Percentiles rank a stretch among this genome's conserved stretches.
phyloP scores from a whole-genome alignment of 805 yeast species.

The Kodamaea kakaduensis region DNA sequence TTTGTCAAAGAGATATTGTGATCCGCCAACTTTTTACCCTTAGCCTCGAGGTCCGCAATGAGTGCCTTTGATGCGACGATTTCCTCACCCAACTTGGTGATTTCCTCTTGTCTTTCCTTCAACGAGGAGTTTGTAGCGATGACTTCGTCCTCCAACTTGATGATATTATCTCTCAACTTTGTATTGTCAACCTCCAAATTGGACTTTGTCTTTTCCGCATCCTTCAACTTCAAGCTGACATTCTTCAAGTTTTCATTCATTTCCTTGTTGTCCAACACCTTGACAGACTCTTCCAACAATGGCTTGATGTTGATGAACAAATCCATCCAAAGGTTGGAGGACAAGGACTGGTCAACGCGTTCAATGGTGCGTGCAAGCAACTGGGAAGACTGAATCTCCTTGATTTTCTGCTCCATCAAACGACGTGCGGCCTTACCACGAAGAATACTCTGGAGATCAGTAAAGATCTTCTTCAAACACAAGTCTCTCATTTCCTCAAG shows the following conservation, averaged over 20 bases:
- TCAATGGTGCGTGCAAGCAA: conserved; percentile 60
- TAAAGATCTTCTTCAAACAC: conserved; percentile 51
- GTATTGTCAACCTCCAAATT: conserved; percentile 32
- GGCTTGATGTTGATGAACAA: conserved; percentile 73
- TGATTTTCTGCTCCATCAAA: conserved; percentile 44
- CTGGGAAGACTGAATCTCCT: conserved; percentile 65
- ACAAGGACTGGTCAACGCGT: conserved; percentile 43
- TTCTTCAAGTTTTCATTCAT: conserved; percentile 53
- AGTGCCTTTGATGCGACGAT: conserved; percentile 31
- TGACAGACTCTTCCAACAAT: conserved; percentile 58
- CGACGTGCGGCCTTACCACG: conserved; percentile 63
- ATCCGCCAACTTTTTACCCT: conserved; percentile 26
- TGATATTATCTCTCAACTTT: conserved; percentile 37
- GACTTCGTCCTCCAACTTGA: conserved; percentile 31
- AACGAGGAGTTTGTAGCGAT: conserved; percentile 28
- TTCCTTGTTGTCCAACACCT: conserved; percentile 53
- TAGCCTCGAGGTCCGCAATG: conserved; percentile 25
- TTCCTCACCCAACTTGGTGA: conserved; percentile 40
- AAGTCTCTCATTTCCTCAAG: conserved; percentile 75
- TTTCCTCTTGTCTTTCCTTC: conserved; percentile 43
- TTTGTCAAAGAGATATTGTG: conserved; percentile 31
- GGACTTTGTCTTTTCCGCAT: conserved; percentile 28
- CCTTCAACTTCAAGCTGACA: conserved; percentile 43
- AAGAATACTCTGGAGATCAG: conserved; percentile 58
- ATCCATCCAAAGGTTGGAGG: conserved; percentile 72